Evolutionary conservation across 1,284 basidiomycete species (phyloP).

Genomic region (Ustilago trichophora): DNA sequence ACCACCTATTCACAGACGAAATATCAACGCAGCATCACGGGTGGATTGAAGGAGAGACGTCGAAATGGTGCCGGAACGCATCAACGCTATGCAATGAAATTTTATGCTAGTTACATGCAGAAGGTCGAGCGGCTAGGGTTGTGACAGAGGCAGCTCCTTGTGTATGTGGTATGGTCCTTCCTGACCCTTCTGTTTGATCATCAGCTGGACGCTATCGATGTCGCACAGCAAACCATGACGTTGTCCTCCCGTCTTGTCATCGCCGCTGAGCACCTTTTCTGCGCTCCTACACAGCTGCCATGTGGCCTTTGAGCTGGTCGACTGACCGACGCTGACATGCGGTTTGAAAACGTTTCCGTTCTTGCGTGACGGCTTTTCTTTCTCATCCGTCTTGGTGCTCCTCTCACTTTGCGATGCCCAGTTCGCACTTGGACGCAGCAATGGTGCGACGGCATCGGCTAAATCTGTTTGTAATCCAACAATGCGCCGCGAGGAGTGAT

Average conservation of each 20-base stretch:
- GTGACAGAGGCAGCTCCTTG: neutral
- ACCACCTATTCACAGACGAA: no score
- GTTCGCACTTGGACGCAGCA: no score
- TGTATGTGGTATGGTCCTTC: conserved; percentile 9
- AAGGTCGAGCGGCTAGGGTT: no score
- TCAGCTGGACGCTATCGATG: conserved; percentile 15
- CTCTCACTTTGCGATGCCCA: no score
- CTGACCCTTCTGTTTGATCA: conserved; percentile 17
- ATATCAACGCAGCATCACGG: no score
- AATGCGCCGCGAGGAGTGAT: conserved; percentile 1
- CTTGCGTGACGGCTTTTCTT: neutral
- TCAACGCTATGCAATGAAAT: no score
- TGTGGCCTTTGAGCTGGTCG: neutral
- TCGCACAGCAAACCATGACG: conserved; percentile 7
- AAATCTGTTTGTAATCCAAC: conserved; percentile 11
- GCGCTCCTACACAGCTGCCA: conserved; percentile 12
- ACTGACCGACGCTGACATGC: conserved; percentile 29
- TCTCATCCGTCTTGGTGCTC: neutral
- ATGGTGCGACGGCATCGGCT: neutral
- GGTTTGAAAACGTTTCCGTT: conserved; percentile 9
- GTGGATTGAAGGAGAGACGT: no score
- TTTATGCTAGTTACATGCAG: no score
- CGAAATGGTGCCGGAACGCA: no score
- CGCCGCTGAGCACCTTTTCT: neutral
- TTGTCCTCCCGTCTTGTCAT: neutral